These are phyloP conservation scores for Talaromyces trachyspermus DNA, from an alignment of 495 filamentous ascomycete genomes.

Conservation along the genomic window DNA sequence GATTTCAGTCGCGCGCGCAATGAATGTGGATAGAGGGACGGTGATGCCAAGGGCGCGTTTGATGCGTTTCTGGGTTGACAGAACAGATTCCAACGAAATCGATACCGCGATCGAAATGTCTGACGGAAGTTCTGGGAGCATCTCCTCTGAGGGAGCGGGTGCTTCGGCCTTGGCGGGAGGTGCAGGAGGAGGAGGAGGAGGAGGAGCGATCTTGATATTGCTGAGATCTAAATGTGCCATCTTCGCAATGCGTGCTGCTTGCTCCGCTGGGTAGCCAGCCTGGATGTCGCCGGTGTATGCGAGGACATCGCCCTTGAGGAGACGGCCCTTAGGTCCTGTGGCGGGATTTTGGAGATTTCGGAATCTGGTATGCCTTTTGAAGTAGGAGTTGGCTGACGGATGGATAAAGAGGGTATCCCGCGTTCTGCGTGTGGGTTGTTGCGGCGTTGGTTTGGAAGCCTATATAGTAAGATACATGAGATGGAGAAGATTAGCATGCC, in stretches of 20 bases:
- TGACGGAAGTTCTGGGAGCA: slow-evolving; percentile 24
- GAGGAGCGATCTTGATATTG: slow-evolving; percentile 80
- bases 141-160: slow-evolving; percentile 29
- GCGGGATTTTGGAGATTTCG: slow-evolving; percentile 70
- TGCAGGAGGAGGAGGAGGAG: slow-evolving; percentile 38
- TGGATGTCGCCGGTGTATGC: slow-evolving; percentile 77
- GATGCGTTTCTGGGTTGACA: slow-evolving; percentile 72
- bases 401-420: slow-evolving; percentile 72
- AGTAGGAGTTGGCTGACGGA: slow-evolving; percentile 77
- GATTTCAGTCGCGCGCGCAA: slow-evolving; percentile 70
- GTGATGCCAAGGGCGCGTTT: slow-evolving; percentile 66
- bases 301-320: slow-evolving; percentile 93
- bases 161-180: slow-evolving; percentile 30
- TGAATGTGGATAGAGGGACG: slow-evolving; percentile 79
- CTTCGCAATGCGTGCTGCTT: slow-evolving; percentile 62
- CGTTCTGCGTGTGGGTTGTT: slow-evolving; percentile 49
- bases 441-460: slow-evolving; percentile 30
- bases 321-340: slow-evolving; percentile 79
- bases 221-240: slow-evolving; percentile 81
- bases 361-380: slow-evolving; percentile 62
- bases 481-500: not conserved
- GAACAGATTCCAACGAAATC: slow-evolving; percentile 68
- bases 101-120: slow-evolving; percentile 49
- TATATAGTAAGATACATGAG: slow-evolving; percentile 6
- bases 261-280: slow-evolving; percentile 57